These are phyloP conservation scores for Fusarium sp. DNA, from an alignment of 2,329 filamentous ascomycete species.

Conservation along the genomic window DNA sequence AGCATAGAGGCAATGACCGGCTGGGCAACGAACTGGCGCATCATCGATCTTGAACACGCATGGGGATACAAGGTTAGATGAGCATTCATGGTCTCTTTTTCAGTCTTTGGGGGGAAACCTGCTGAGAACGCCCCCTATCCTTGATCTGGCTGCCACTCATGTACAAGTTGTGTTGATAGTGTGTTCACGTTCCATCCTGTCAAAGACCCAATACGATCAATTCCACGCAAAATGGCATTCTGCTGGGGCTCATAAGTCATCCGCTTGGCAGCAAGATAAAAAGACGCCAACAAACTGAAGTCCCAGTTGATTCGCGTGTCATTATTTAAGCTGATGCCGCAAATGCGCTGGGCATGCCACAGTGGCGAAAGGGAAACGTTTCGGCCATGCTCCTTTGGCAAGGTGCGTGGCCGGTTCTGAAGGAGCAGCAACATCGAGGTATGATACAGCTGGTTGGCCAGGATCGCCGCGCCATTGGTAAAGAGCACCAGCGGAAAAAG, in stretches of 20 bases:
- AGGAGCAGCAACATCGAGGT: constrained; percentile 67
- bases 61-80: constrained; percentile 56
- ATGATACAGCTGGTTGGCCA: constrained; percentile 70
- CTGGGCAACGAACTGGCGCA: constrained; percentile 67
- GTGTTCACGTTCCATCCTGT: constrained; percentile 58
- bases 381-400: constrained; percentile 50
- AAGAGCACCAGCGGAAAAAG: constrained; percentile 56
- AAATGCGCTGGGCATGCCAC: constrained; percentile 64
- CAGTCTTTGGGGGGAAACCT: neutral
- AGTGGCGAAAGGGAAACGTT: constrained; percentile 57
- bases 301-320: constrained; percentile 62
- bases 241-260: constrained; percentile 66
- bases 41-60: constrained; percentile 61
- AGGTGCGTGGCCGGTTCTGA: constrained; percentile 63
- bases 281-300: constrained; percentile 60
- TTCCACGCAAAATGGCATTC: constrained; percentile 55
- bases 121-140: neutral
- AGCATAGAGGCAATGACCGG: constrained; percentile 66
- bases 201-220: constrained; percentile 55
- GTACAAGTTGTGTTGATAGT: constrained; percentile 45
- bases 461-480: constrained; percentile 56
- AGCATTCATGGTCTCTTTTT: neutral
- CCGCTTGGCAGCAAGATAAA: constrained; percentile 59
- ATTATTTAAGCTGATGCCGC: constrained; percentile 64
- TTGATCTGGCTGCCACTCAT: constrained; percentile 49